phyloP scores from a whole-genome alignment of 306 rosid species.

The Cucurbita ficifolia region DNA sequence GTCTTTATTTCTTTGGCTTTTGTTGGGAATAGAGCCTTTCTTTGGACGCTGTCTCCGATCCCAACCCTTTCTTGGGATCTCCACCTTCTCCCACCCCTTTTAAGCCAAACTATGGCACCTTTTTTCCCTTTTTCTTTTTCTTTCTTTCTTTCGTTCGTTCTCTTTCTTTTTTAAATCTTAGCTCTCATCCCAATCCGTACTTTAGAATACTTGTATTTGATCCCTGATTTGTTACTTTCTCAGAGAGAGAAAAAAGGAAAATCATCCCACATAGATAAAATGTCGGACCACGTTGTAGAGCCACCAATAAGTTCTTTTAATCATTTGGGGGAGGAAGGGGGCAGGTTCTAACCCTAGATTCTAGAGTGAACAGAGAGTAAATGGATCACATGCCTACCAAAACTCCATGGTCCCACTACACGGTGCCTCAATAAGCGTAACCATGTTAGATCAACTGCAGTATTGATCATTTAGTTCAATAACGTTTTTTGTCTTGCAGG shows the following conservation, averaged over 20 bases:
- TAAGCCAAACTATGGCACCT: not conserved
- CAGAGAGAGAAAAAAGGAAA: not conserved
- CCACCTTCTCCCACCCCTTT: not conserved
- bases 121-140: not conserved
- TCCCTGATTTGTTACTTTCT: not conserved
- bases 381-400: not conserved
- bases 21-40: conserved; percentile 20
- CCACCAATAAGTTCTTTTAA: not conserved
- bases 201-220: not conserved
- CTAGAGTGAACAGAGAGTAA: not conserved
- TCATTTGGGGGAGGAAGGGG: not conserved
- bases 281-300: not conserved
- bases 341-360: not conserved
- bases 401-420: not conserved
- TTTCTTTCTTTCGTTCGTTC: not conserved
- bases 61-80: conserved; percentile 22
- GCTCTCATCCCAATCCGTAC: conserved; percentile 11
- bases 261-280: not conserved
- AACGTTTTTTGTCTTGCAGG: not conserved
- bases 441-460: not conserved
- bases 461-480: not conserved
- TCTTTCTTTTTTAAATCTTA: not conserved
- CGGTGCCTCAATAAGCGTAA: not conserved
- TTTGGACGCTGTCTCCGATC: conserved; percentile 11
- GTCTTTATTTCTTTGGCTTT: conserved; percentile 8